A percentile compares a stretch with the other conserved stretches of the same genome.
Conservation (phyloP, 345 rosid species). For the Melaleuca quinquenervia region DNA sequence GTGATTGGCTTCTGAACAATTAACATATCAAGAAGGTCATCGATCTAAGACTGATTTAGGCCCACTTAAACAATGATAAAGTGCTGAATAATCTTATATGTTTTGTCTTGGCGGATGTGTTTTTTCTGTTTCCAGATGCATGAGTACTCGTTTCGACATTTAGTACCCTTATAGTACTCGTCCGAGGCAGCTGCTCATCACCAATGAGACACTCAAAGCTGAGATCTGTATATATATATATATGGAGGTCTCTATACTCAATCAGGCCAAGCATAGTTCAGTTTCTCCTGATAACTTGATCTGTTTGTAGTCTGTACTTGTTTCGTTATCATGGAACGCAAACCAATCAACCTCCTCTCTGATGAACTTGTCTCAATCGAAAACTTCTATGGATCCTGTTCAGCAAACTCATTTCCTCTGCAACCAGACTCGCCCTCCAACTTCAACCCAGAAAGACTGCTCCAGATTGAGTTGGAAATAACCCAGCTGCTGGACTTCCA, state of each 20-base stretch:
- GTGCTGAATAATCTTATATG: neutral
- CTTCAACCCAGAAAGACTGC: slow-evolving; percentile 1
- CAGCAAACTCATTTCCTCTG: neutral
- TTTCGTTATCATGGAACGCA: neutral
- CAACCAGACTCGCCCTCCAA: neutral
- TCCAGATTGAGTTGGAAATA: slow-evolving; percentile 5
- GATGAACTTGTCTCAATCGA: neutral
- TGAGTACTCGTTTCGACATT: neutral
- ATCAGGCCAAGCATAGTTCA: neutral
- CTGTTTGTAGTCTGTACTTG: neutral
- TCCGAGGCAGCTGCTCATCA: neutral
- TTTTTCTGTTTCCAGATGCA: neutral
- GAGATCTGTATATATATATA: neutral
- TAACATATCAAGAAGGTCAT: neutral
- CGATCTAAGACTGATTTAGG: neutral
- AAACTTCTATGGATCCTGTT: neutral
- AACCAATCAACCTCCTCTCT: neutral
- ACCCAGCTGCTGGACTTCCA: neutral
- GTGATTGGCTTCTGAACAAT: neutral
- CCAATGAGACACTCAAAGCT: neutral
- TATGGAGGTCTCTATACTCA: neutral
- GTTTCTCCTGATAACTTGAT: neutral
- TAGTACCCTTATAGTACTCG: neutral
- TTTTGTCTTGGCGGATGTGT: neutral
- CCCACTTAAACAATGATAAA: neutral